Conservation (phyloP, 495 filamentous ascomycete species). For the Hypoxylon subgilvum region DNA sequence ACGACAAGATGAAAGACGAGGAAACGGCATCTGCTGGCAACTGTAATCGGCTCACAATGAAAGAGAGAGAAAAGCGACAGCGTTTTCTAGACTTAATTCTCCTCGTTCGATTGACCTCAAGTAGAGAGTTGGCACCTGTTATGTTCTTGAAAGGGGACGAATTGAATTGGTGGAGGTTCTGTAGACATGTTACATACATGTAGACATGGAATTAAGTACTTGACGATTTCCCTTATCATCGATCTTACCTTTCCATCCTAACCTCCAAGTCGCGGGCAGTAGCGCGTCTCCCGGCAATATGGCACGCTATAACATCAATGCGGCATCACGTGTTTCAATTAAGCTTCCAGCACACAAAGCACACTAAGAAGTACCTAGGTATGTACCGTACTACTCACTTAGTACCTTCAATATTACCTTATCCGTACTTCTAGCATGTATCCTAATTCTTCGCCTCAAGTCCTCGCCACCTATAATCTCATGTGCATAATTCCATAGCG, state of each 20-base stretch:
- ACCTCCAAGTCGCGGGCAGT: constrained; percentile 25
- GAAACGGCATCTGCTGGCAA: constrained; percentile 32
- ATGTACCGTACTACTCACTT: not conserved
- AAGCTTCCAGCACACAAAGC: constrained; percentile 10
- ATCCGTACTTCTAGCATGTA: not conserved
- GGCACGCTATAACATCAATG: constrained; percentile 19
- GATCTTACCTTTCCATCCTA: too few species aligned
- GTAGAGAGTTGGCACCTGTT: not conserved
- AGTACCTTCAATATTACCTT: not conserved
- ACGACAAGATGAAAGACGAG: constrained; percentile 27
- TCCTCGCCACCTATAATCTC: too few species aligned
- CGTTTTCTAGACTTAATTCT: not conserved
- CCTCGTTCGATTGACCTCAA: not conserved
- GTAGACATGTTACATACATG: too few species aligned
- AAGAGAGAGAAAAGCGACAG: not conserved
- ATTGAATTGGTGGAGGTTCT: too few species aligned
- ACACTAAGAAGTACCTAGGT: not conserved
- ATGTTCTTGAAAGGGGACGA: not conserved
- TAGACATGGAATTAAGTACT: too few species aligned
- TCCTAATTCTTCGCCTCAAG: too few species aligned
- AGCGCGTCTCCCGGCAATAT: constrained; percentile 17
- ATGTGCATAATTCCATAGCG: too few species aligned
- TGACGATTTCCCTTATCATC: too few species aligned
- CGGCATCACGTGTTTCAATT: constrained; percentile 39
- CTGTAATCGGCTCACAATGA: constrained; percentile 18